Evolutionary conservation across 2,329 filamentous ascomycete species (phyloP), one percentile per base, ranked within the genome.

Genomic region (Beauveria varroae): DNA sequence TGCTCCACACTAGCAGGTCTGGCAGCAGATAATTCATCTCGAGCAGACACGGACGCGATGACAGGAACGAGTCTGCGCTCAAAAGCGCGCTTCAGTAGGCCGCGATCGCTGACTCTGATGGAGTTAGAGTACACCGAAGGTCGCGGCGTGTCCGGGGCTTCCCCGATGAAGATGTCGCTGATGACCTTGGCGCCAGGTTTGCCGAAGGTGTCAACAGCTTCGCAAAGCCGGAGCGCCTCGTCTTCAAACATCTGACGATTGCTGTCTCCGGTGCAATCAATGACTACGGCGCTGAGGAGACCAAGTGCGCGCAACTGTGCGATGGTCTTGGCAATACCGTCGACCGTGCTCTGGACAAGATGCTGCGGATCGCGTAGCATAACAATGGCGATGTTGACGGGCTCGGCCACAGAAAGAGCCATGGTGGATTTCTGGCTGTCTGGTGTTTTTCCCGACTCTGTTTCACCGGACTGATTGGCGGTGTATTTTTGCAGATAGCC

Each of bases 401-500:
- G 74, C 43, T 72, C 68, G 44, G 69, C 64, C 5, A 66, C 40
- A 34, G 61, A 55, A 20, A 55, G n/a, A 20, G 22, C 34, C 14
- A 59, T 14, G 18, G 71, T 20, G 4, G 43, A 26, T 5, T 34
- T 30, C 26, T 57, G 34, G 12, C 14, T n/a, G 41, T 52, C 24
- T 24, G 63, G 52, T 53, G 61, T 61, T 66, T 68, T 63, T 60
- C 59, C 60, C 64, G 65, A 68, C 61, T 53, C 47, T 66, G 34
- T 16, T 69, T 65, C 63, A 70, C 67, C 63, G 56, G 66, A 47
- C 24, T 68, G 66, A 54, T 72, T 72, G 67, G 66, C 69, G 65
- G 67, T 87, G 72, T 97, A 96, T 64, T 91, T 93, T 67, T 95
- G 89, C 18, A 99, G 81, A 71, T 97, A 99, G 43, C 90, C 87